phyloP scores from a whole-genome alignment of 2,329 filamentous ascomycete species.

The Lithohypha guttulata region DNA sequence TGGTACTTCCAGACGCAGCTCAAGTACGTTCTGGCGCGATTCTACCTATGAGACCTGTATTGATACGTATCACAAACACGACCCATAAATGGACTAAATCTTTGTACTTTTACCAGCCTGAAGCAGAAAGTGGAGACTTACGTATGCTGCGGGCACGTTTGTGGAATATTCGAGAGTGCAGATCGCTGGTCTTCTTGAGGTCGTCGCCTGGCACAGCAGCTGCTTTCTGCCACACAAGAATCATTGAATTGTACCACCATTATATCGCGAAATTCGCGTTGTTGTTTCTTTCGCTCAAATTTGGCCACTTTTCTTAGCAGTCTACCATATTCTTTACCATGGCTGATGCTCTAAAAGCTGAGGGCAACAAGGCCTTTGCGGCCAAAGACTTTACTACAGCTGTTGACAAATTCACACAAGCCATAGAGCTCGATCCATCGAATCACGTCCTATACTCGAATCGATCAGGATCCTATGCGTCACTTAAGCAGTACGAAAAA shows the following conservation, averaged over 20 bases:
- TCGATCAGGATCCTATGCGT: slow-evolving; percentile 76
- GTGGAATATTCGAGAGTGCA: slow-evolving; percentile 4
- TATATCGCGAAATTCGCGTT: background rate
- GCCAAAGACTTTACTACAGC: slow-evolving; percentile 95
- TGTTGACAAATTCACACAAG: slow-evolving; percentile 89
- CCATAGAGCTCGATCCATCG: slow-evolving; percentile 72
- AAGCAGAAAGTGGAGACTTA: background rate
- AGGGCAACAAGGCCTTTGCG: slow-evolving; percentile 97
- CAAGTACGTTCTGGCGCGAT: too few species aligned
- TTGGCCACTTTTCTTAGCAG: background rate
- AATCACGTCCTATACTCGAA: slow-evolving; percentile 99
- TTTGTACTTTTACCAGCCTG: too few species aligned
- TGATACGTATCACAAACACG: too few species aligned
- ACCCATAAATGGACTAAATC: too few species aligned
- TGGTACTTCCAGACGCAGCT: too few species aligned
- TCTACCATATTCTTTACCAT: slow-evolving; percentile 29
- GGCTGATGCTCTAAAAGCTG: slow-evolving; percentile 81
- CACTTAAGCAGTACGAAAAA: slow-evolving; percentile 75
- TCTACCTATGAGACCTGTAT: too few species aligned
- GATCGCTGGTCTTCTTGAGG: background rate
- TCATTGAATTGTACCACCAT: too few species aligned
- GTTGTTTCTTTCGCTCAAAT: background rate
- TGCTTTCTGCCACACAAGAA: slow-evolving; percentile 3
- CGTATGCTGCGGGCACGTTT: background rate
- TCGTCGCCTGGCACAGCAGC: background rate